phyloP scores from a whole-genome alignment of 2,329 filamentous ascomycete species.

The Lachnellula hyalina region DNA sequence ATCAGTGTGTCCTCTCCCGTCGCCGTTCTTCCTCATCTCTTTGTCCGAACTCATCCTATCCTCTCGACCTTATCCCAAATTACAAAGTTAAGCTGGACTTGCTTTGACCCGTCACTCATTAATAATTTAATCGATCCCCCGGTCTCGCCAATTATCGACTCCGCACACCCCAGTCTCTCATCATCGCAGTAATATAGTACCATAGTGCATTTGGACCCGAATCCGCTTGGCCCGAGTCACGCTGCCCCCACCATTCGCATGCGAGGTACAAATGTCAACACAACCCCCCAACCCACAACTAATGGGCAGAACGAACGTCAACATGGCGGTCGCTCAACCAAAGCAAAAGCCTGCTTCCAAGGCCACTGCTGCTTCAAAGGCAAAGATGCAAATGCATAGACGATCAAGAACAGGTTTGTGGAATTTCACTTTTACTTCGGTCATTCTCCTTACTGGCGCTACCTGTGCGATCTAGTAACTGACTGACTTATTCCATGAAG shows the following conservation, averaged over 20 bases:
- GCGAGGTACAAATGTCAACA: slow-evolving; percentile 53
- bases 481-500: slow-evolving; percentile 34
- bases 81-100: slow-evolving; percentile 33
- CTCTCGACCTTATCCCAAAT: slow-evolving; percentile 21
- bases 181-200: slow-evolving; percentile 20
- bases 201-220: slow-evolving; percentile 15
- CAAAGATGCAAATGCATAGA: slow-evolving; percentile 83
- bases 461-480: slow-evolving; percentile 51
- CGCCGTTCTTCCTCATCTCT: slow-evolving; percentile 16
- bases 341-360: slow-evolving; percentile 56
- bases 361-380: slow-evolving; percentile 53
- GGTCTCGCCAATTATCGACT: slow-evolving; percentile 31
- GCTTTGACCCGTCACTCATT: slow-evolving; percentile 34
- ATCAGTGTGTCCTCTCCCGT: slow-evolving; percentile 22
- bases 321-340: slow-evolving; percentile 56
- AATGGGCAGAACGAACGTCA: slow-evolving; percentile 32
- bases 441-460: slow-evolving; percentile 28
- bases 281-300: slow-evolving; percentile 54
- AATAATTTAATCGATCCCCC: slow-evolving; percentile 37
- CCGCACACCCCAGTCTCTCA: slow-evolving; percentile 24
- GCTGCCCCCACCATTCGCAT: slow-evolving; percentile 27
- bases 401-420: slow-evolving; percentile 87
- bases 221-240: slow-evolving; percentile 26
- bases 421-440: slow-evolving; percentile 14
- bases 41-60: slow-evolving; percentile 10